These are phyloP conservation scores for Phyllachora maydis DNA, from an alignment of 2,329 filamentous ascomycete species.

Conservation along the genomic window DNA sequence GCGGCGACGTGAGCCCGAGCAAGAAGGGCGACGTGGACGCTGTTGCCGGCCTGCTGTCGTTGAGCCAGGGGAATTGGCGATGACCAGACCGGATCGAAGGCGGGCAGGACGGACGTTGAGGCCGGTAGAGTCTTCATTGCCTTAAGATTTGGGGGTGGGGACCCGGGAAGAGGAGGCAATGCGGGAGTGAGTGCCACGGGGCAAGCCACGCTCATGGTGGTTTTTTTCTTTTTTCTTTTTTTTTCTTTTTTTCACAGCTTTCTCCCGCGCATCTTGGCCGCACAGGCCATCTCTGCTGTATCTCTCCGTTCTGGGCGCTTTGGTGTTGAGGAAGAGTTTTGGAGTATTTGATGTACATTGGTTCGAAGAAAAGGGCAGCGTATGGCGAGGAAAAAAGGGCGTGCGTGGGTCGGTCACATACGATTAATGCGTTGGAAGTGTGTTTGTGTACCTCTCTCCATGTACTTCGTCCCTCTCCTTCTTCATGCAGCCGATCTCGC, in stretches of 20 bases:
- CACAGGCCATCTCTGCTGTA: no score
- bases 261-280: no score
- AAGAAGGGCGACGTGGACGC: conserved; percentile 73
- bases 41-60: conserved; percentile 67
- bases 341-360: no score
- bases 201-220: conserved; percentile 1
- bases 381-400: no score
- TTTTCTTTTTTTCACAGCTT: conserved; percentile 1
- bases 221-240: conserved; percentile 2
- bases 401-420: no score
- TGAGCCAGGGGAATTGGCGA: conserved; percentile 85
- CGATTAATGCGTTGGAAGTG: no score
- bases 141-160: conserved; percentile 1
- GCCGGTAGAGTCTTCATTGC: conserved; percentile 1
- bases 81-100: conserved; percentile 13
- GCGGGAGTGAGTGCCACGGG: background rate
- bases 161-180: conserved; percentile 1
- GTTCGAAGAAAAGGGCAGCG: no score
- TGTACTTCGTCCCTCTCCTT: no score
- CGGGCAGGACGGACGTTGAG: background rate
- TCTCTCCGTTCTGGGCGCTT: no score
- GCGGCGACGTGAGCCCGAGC: conserved; percentile 40
- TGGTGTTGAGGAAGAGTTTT: no score
- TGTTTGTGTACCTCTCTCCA: no score
- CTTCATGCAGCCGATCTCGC: no score